Conservation (phyloP, 2,329 filamentous ascomycete genomes). For the Tolypocladium guangdongense region DNA sequence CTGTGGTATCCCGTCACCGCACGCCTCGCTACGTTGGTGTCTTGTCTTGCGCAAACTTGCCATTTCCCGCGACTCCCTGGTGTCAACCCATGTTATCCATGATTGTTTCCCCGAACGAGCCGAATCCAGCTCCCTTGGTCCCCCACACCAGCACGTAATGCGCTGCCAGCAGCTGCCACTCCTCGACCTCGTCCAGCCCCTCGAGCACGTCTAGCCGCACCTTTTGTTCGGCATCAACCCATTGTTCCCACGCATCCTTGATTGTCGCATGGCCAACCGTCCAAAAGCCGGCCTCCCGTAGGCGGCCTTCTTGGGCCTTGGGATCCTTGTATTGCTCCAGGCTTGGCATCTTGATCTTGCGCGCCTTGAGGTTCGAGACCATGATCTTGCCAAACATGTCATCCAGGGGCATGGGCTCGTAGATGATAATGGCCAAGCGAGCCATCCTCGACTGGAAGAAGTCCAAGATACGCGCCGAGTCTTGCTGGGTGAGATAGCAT, state of each 20-base stretch:
- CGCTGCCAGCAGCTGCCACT: slow-evolving; percentile 75
- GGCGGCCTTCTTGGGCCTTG: slow-evolving; percentile 53
- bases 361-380: slow-evolving; percentile 75
- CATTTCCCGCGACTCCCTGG: neutral
- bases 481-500: slow-evolving; percentile 64
- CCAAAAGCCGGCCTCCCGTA: slow-evolving; percentile 56
- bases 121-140: slow-evolving; percentile 40
- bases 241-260: slow-evolving; percentile 59
- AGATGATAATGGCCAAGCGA: slow-evolving; percentile 55
- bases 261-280: slow-evolving; percentile 32
- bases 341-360: slow-evolving; percentile 78
- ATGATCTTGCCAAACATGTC: slow-evolving; percentile 88
- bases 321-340: slow-evolving; percentile 61
- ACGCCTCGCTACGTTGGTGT: neutral
- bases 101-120: neutral
- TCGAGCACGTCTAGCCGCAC: slow-evolving; percentile 70
- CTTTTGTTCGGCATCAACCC: slow-evolving; percentile 62
- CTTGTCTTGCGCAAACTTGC: neutral
- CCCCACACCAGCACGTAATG: slow-evolving; percentile 92
- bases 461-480: slow-evolving; percentile 52
- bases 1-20: neutral
- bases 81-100: neutral
- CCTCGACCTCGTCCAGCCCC: slow-evolving; percentile 89
- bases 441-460: slow-evolving; percentile 48
- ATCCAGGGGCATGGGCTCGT: slow-evolving; percentile 77